Percentiles rank a stretch among this genome's conserved stretches.
These are phyloP conservation scores for Hypoxylon fragiforme DNA, from an alignment of 495 filamentous ascomycete species.

Conservation along the genomic window DNA sequence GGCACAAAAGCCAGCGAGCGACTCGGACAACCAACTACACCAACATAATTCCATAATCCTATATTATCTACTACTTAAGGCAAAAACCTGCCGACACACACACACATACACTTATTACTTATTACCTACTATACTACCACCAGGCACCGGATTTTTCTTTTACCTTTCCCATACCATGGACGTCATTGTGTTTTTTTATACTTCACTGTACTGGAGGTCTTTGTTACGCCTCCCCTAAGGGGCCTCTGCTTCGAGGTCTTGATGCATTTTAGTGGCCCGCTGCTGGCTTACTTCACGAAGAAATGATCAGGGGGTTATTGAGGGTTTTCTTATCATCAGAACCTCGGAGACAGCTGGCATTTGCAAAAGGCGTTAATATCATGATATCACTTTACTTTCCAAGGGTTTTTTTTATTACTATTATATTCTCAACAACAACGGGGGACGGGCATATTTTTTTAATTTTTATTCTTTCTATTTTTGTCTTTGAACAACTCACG, in stretches of 20 bases:
- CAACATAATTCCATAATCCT: too few relatives aligned
- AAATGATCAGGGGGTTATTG: conserved; percentile 32
- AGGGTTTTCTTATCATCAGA: conserved; percentile 21
- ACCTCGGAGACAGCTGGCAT: conserved; percentile 34
- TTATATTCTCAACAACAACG: too few relatives aligned
- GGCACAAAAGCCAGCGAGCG: too few relatives aligned
- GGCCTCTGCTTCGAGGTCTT: conserved; percentile 33
- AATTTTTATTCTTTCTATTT: too few relatives aligned
- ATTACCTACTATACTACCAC: conserved; percentile 9
- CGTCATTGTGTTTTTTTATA: background rate
- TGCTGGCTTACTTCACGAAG: conserved; percentile 33
- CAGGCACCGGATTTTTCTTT: conserved; percentile 6
- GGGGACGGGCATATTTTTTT: too few relatives aligned
- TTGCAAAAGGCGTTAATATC: conserved; percentile 33
- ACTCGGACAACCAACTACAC: too few relatives aligned
- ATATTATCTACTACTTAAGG: too few relatives aligned
- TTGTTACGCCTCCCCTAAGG: background rate
- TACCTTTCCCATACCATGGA: conserved; percentile 1
- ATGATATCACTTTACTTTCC: conserved; percentile 28
- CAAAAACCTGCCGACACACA: too few relatives aligned
- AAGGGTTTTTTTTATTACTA: too few relatives aligned
- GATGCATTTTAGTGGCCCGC: conserved; percentile 25
- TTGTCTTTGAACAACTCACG: too few relatives aligned
- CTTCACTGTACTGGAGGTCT: background rate
- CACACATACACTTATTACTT: too few relatives aligned